Evolutionary conservation across 192 early-diverging fungal genomes (phyloP), one percentile per base, ranked within the genome.

Genomic region (Gaertneriomyces sp.): DNA sequence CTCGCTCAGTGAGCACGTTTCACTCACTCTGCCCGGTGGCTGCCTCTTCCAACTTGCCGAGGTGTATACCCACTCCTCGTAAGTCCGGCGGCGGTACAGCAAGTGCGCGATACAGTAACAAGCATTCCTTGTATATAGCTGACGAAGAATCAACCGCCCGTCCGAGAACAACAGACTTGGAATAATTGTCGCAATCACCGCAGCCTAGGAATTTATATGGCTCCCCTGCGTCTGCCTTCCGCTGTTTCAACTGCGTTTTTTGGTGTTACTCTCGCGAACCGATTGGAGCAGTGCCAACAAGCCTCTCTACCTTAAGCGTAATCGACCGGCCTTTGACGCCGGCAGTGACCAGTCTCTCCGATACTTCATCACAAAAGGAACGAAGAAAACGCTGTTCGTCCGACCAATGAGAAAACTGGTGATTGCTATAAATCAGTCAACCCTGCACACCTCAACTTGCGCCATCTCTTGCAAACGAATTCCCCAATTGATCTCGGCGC

Each of bases 401-500:
- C 25, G 25, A 33, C 25, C 25, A 33, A 33, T 33, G 25, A 33
- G 2, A 33, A 33, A 33, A 2, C 25, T 33, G 25, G 25, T 2
- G 25, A 33, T 33, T 33, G 25, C 25, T 33, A 33, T 33, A 33
- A 33, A 33, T 33, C 25, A 33, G 25, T 33, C 25, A 33, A 33
- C 25, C 25, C 25, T 33, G 25, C 25, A 33, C 25, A 33, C 71
- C 47, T 88, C 76, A 3, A 84, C 85, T 66, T 96, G 85, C 3
- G 71, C 64, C 41, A 84, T 67, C 20, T 66, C 89, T 58, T 91
- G 85, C 74, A 97, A 91, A 7, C 94, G 82, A 0, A 97, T 83
- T 6, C 90, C 94, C 93, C 94, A 94, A 52, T 87, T 87, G 14
- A 93, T 83, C 61, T 94, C 91, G 3, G 87, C 89, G 43, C 91